Evolutionary conservation across 2,329 filamentous ascomycete species (phyloP).

Genomic region (Cladosporium sphaerospermum): DNA sequence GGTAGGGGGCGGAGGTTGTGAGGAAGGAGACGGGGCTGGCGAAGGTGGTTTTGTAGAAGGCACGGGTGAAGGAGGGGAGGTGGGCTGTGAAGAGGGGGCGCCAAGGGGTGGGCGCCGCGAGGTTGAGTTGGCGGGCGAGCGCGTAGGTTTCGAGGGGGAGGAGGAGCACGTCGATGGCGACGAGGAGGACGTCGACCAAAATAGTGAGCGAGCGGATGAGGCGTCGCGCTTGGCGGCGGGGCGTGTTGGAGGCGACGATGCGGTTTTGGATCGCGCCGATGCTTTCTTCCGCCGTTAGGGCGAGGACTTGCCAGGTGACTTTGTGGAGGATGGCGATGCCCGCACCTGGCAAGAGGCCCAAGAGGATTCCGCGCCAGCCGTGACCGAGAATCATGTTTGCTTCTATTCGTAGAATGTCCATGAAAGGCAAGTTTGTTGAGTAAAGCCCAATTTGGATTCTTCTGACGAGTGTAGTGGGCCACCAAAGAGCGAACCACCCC

Average conservation of each 20-base stretch:
- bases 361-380: conserved; percentile 13
- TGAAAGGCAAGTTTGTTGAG: conserved; percentile 15
- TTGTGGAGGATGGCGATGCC: conserved; percentile 14
- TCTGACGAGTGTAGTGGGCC: conserved; percentile 18
- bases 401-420: conserved; percentile 15
- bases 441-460: conserved; percentile 23
- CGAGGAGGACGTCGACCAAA: conserved; percentile 14
- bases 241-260: conserved; percentile 8
- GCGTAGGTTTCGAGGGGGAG: conserved; percentile 24
- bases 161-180: conserved; percentile 19
- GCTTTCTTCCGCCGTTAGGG: conserved; percentile 16
- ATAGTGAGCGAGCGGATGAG: conserved; percentile 13
- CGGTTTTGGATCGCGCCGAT: conserved; percentile 15
- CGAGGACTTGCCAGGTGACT: conserved; percentile 14
- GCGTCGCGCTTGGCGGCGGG: conserved; percentile 12
- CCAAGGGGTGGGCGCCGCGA: conserved; percentile 22
- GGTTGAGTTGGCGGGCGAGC: conserved; percentile 20
- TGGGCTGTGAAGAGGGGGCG: conserved; percentile 15
- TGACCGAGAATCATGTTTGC: conserved; percentile 11
- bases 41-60: conserved; percentile 15
- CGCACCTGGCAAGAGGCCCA: conserved; percentile 16
- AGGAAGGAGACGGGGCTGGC: conserved; percentile 1
- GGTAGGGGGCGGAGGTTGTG: conserved; percentile 13
- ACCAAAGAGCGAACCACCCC: conserved; percentile 18
- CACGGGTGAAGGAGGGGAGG: conserved; percentile 14